phyloP scores from a whole-genome alignment of 345 rosid genomes.

The Balakata baccata region DNA sequence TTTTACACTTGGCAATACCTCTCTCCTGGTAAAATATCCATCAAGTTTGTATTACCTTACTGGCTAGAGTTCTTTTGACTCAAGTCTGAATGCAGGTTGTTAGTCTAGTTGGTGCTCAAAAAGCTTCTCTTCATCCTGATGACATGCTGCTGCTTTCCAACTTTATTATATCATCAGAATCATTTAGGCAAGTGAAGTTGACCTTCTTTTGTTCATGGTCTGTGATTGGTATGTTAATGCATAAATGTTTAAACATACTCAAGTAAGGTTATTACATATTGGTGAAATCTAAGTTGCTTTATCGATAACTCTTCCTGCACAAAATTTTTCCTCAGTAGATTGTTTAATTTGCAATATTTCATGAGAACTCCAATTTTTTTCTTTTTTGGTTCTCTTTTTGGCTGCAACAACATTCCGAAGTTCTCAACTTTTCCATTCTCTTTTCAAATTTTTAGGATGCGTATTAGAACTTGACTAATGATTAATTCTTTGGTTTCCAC shows the following conservation, averaged over 20 bases:
- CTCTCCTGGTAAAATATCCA: too few relatives aligned
- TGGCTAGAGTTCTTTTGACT: constrained; percentile 17
- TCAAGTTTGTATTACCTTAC: constrained; percentile 1
- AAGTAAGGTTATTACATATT: background rate
- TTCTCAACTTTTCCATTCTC: background rate
- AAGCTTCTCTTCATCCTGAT: constrained; percentile 96
- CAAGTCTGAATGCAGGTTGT: constrained; percentile 58
- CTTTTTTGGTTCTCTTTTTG: too few relatives aligned
- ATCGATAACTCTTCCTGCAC: background rate
- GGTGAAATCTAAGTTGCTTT: background rate
- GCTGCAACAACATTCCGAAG: background rate
- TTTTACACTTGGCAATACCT: background rate
- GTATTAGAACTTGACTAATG: background rate
- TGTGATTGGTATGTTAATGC: background rate
- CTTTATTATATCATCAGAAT: constrained; percentile 86
- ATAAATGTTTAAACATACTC: too few relatives aligned
- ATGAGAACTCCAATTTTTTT: background rate
- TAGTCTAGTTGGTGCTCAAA: constrained; percentile 95
- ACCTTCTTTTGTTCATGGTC: constrained; percentile 2
- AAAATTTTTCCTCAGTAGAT: background rate
- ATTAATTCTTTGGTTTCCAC: background rate
- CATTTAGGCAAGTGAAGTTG: constrained; percentile 66
- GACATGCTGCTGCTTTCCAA: constrained; percentile 91
- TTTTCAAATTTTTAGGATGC: background rate
- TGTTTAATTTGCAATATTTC: background rate